Evolutionary conservation across 2,329 filamentous ascomycete species (phyloP), one percentile per base, ranked within the genome.

Genomic region (Exophiala dermatitidis): DNA sequence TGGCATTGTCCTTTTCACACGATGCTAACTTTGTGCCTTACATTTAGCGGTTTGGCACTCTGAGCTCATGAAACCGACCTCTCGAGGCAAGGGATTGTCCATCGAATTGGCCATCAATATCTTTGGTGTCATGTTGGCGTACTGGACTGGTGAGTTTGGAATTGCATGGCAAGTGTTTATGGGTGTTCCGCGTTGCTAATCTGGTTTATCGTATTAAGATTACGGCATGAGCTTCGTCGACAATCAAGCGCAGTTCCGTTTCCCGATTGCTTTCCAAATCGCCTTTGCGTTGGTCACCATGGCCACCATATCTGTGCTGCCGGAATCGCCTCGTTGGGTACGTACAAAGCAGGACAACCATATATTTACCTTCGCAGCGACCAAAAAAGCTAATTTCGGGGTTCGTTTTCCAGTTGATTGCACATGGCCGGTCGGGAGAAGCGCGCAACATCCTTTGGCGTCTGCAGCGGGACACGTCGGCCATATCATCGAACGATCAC

Each of bases 291-390:
- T 77, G 1, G 68, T 80, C 31, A 78, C 80, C 29, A 67, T 77
- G 34, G 63, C 53, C n/a, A 69, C 73, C 9, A 72, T 79, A 36
- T 68, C 76, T 50, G 69, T 70, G 9, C 68, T 81, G 1, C 79
- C 79, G 7, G 79, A 82, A 61, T 79, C 76, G 0, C 79, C 79
- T 7, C 72, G 79, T 52, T 82, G 78, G 78, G 70, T 82, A 3
- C 26, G 73, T 81, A 29, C 63, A 80, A 48, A 77, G 19, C 19
- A 12, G 7, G 10, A 12, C 9, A 38, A 38, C 10, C 36, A 8
- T 9, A 38, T n/a, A 38, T 9, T 5, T 9, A 38, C 19, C 19
- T 19, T 38, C 5, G 19, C 10, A 9, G 10, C 5, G 19, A 5
- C 10, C 36, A 9, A 12, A 12, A 8, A 38, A 38, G 36, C 36